Percentiles rank a stretch among this genome's conserved stretches.
Evolutionary conservation across 2,329 filamentous ascomycete species (phyloP).

Genomic region (Xylaria sp.): DNA sequence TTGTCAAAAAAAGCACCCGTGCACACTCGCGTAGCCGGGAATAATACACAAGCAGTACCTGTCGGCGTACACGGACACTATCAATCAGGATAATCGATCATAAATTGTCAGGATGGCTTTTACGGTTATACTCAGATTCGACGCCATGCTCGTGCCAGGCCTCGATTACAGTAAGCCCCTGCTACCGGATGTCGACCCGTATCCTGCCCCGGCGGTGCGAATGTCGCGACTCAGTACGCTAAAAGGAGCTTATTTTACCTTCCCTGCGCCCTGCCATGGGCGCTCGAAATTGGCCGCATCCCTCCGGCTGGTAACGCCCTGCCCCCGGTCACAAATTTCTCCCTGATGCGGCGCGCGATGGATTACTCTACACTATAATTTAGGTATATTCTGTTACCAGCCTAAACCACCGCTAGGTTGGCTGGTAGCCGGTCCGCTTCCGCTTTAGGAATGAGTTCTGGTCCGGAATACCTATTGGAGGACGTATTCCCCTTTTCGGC

Average conservation of each 20-base stretch:
- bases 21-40: slow-evolving; percentile 19
- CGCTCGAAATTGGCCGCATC: slow-evolving; percentile 28
- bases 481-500: slow-evolving; percentile 18
- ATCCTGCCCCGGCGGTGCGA: slow-evolving; percentile 3
- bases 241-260: slow-evolving; percentile 29
- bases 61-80: slow-evolving; percentile 18
- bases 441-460: slow-evolving; percentile 18
- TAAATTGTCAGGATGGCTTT: slow-evolving; percentile 32
- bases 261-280: slow-evolving; percentile 8
- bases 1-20: slow-evolving; percentile 22
- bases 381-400: slow-evolving; percentile 21
- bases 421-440: slow-evolving; percentile 26
- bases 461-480: not conserved
- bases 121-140: slow-evolving; percentile 26
- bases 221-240: slow-evolving; percentile 9
- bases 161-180: slow-evolving; percentile 35
- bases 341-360: slow-evolving; percentile 26
- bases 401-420: not conserved
- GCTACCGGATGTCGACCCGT: slow-evolving; percentile 30
- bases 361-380: too few relatives aligned
- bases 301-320: slow-evolving; percentile 25
- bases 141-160: slow-evolving; percentile 3
- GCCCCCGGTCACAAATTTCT: slow-evolving; percentile 18
- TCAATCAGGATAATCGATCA: slow-evolving; percentile 23
- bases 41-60: slow-evolving; percentile 15